Percentiles rank a stretch among this genome's conserved stretches.
These are phyloP conservation scores for Phyllostachys edulis DNA, from an alignment of 176 grass and related monocot species.

Conservation along the genomic window DNA sequence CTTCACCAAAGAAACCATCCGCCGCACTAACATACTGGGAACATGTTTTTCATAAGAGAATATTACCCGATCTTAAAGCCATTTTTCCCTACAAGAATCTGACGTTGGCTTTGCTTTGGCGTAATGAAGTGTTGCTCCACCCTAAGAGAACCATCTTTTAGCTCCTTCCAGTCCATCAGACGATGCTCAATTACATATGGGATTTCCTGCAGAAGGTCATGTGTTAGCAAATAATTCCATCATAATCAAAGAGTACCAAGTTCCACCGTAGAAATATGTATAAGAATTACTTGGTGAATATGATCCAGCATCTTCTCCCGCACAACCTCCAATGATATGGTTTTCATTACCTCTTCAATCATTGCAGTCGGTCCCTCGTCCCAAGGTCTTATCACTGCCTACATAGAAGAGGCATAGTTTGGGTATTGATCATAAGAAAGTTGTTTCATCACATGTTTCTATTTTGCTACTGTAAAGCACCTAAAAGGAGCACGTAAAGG, in stretches of 20 bases:
- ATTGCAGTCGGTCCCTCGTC: constrained; percentile 80
- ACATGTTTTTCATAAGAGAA: too few species aligned
- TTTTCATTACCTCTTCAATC: constrained; percentile 97
- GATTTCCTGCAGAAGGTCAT: constrained; percentile 64
- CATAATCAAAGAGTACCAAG: constrained; percentile 24
- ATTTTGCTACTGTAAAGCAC: background rate
- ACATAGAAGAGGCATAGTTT: constrained; percentile 23
- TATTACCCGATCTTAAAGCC: constrained; percentile 99
- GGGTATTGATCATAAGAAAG: background rate
- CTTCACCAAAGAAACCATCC: constrained; percentile 11
- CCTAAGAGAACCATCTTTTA: constrained; percentile 94
- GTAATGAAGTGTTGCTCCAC: constrained; percentile 94
- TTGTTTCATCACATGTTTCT: background rate
- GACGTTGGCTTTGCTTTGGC: constrained; percentile 84
- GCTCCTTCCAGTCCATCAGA: constrained; percentile 91
- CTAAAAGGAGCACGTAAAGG: background rate
- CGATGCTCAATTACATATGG: constrained; percentile 94
- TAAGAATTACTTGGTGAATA: constrained; percentile 81
- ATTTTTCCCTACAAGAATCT: constrained; percentile 99
- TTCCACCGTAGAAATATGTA: constrained; percentile 3
- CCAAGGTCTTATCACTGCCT: constrained; percentile 95
- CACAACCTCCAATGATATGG: constrained; percentile 86
- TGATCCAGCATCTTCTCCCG: constrained; percentile 90
- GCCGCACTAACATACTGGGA: background rate
- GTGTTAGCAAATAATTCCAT: constrained; percentile 31